phyloP scores from a whole-genome alignment of 345 rosid species.

The Rhodomyrtus tomentosa region DNA sequence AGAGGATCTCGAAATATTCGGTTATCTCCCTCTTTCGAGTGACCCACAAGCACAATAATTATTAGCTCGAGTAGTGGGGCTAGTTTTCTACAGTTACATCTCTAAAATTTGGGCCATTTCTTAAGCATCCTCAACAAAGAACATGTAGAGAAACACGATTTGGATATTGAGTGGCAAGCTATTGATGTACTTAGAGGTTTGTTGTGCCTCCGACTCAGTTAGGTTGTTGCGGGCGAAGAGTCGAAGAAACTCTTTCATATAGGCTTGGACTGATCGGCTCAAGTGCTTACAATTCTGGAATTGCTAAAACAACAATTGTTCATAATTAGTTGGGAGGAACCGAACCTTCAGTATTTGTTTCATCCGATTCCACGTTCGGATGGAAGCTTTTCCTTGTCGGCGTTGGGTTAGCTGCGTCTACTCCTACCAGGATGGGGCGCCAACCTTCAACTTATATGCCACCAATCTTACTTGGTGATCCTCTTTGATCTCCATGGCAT shows the following conservation, averaged over 20 bases:
- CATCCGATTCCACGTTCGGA: not conserved
- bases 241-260: not conserved
- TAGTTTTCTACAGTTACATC: no score
- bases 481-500: not conserved
- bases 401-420: not conserved
- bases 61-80: no score
- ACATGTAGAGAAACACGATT: no score
- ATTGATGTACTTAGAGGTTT: no score
- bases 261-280: not conserved
- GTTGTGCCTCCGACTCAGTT: rapidly evolving
- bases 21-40: no score
- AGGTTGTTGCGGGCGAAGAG: not conserved
- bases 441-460: not conserved
- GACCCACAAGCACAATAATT: no score
- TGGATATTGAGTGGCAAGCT: no score
- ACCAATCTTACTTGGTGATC: not conserved
- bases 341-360: not conserved
- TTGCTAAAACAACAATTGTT: not conserved
- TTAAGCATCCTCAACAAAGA: no score
- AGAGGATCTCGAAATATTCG: no score
- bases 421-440: not conserved
- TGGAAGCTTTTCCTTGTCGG: not conserved
- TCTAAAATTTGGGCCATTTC: no score
- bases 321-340: not conserved
- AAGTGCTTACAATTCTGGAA: not conserved